Evolutionary conservation across 768 basidiomycete species (phyloP).

Genomic region (Filobasidium wieringae): DNA sequence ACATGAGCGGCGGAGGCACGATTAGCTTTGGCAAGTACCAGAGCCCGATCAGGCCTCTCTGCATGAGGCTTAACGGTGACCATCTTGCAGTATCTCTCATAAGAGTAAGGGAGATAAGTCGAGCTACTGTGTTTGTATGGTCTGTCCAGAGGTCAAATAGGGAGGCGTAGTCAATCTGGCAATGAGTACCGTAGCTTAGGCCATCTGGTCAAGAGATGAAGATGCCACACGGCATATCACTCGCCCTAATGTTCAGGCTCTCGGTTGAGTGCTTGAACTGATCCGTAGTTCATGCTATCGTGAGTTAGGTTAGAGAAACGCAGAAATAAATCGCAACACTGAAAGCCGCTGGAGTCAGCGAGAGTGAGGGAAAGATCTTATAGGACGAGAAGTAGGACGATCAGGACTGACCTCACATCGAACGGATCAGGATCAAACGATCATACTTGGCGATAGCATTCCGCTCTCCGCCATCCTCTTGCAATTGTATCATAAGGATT

Average conservation of each 20-base stretch:
- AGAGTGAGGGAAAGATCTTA: too few species aligned
- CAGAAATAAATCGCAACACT: too few species aligned
- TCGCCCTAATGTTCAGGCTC: slow-evolving; percentile 14
- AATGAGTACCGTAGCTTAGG: too few species aligned
- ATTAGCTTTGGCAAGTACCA: slow-evolving; percentile 26
- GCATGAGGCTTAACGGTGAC: slow-evolving; percentile 19
- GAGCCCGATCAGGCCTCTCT: slow-evolving; percentile 12
- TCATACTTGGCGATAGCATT: not conserved
- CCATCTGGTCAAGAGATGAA: too few species aligned
- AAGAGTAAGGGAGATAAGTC: slow-evolving; percentile 27
- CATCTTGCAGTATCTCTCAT: slow-evolving; percentile 26
- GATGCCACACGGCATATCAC: slow-evolving; percentile 26
- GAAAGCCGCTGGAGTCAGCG: too few species aligned
- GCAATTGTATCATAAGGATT: not conserved
- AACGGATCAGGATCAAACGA: not conserved
- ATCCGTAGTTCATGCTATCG: not conserved
- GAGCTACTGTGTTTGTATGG: slow-evolving; percentile 18
- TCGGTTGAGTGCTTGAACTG: not conserved
- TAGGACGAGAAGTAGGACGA: too few species aligned
- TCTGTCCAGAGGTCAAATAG: slow-evolving; percentile 16
- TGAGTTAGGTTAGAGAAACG: too few species aligned
- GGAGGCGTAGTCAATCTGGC: too few species aligned
- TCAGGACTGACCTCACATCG: not conserved
- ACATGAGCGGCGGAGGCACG: not conserved
- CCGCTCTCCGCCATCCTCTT: not conserved